Conservation (phyloP, 225 moss, liverwort and hornwort species). For the Polytrichum commune region DNA sequence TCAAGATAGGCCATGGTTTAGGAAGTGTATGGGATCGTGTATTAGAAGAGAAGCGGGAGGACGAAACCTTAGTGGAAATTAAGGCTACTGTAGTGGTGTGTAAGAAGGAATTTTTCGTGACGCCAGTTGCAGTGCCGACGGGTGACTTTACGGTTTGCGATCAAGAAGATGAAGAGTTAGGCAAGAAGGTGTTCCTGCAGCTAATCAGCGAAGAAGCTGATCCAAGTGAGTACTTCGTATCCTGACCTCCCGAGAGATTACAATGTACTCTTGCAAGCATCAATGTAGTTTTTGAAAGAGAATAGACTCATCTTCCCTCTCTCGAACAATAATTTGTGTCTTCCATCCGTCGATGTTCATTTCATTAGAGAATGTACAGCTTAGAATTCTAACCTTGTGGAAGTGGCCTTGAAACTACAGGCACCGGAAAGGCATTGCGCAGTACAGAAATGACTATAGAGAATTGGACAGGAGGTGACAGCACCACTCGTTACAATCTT, state of each 20-base stretch:
- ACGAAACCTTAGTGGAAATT: constrained; percentile 22
- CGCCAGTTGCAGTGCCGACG: constrained; percentile 5
- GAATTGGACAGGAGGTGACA: constrained; percentile 32
- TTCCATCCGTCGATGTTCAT: neutral
- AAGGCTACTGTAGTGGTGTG: constrained; percentile 33
- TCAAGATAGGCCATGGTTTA: constrained; percentile 4
- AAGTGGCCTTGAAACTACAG: constrained; percentile 10
- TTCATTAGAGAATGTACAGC: neutral
- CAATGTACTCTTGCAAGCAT: neutral
- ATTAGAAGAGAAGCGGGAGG: constrained; percentile 7
- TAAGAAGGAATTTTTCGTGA: constrained; percentile 40
- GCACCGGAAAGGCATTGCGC: constrained; percentile 21
- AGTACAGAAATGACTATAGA: constrained; percentile 36
- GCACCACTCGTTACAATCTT: constrained; percentile 10
- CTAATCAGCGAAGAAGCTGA: constrained; percentile 33
- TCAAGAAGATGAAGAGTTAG: constrained; percentile 40
- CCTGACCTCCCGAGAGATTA: neutral
- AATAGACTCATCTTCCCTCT: neutral
- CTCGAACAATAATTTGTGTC: neutral
- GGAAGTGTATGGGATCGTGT: constrained; percentile 6
- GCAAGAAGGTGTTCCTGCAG: constrained; percentile 35
- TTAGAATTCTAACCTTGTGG: neutral
- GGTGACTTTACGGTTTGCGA: constrained; percentile 21
- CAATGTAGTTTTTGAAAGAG: neutral
- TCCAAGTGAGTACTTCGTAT: constrained; percentile 19